Base-by-base conservation (phyloP, 2,329 filamentous ascomycete species). In the Trichoderma cornu-damae region DNA sequence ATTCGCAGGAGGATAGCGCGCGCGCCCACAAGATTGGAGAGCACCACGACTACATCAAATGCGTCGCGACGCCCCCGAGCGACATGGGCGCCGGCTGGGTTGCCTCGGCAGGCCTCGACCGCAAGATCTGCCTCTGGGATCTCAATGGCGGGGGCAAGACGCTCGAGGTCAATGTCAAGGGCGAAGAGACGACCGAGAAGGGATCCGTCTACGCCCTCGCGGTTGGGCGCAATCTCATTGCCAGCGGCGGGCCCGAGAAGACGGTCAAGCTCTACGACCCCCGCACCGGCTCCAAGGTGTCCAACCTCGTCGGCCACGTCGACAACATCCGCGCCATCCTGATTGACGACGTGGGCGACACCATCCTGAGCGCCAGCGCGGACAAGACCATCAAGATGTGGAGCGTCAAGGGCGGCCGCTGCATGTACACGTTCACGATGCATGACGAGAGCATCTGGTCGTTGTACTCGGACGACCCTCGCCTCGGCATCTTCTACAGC, bases 361-460 rank as follows among this genome's bases (percentile, higher is more conserved):
- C 86, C 38, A 89, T 99, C 64, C 83, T 99, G 79, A 96, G 93
- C 0, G 92, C 90, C 12, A 96, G 92, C 65, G 93, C 93, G 1
- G 94, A 99, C 70, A 91, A 96, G 73, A 97, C 94, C 0, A 87
- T 99, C 76, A 99, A 99, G 75, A 85, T 97, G 58, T 99, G 94
- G 94, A 96, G 92, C 63, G 86, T 97, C 64, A 94, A 89, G 9
- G 93, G 91, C 20, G 94, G 94, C 56, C 83, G 94, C 64, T 99
- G 94, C 78, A 93, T 97, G 87, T 90, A 96, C 73, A 99, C 94
- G 0, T 82, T 99, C 65, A 96, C 92, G 55, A 99, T 99, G 94
- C 94, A 99, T 74, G 96, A 96, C 68, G 91, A 96, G 68, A 96
- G 92, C 69, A 90, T 99, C 20, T 99, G 94, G 94, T 95, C 90